Evolutionary conservation across 495 filamentous ascomycete species (phyloP).

Genomic region (Xylaria scruposa): DNA sequence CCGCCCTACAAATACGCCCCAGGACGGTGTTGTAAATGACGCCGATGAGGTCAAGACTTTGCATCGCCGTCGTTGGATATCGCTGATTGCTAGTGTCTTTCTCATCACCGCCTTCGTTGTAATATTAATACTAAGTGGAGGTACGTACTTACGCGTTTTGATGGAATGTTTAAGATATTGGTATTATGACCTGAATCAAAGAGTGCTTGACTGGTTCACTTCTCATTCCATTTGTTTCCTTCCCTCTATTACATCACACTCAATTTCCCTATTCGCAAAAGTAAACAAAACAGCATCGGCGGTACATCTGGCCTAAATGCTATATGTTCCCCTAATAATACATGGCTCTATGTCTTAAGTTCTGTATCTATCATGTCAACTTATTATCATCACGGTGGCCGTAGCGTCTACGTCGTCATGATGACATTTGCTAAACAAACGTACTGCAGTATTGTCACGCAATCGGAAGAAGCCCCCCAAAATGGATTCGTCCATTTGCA

Average conservation of each 20-base stretch:
- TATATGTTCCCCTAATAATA: background rate
- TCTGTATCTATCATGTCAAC: slow-evolving; percentile 1
- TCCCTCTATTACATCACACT: background rate
- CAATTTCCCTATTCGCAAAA: background rate
- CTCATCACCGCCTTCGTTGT: slow-evolving; percentile 38
- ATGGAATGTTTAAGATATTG: background rate
- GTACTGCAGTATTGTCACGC: slow-evolving; percentile 37
- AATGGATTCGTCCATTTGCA: slow-evolving; percentile 37
- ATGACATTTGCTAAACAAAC: slow-evolving; percentile 25
- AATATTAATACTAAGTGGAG: slow-evolving; percentile 38
- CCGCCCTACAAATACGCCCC: slow-evolving; percentile 1
- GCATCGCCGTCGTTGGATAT: slow-evolving; percentile 42
- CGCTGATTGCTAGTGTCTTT: slow-evolving; percentile 37
- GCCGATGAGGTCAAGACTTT: slow-evolving; percentile 31
- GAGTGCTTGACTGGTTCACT: background rate
- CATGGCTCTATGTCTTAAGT: background rate
- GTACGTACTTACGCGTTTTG: slow-evolving; percentile 29
- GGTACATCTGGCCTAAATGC: background rate
- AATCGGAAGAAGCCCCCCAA: slow-evolving; percentile 29
- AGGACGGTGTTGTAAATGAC: slow-evolving; percentile 12
- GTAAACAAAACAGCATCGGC: background rate
- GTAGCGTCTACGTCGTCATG: background rate
- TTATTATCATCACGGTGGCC: background rate
- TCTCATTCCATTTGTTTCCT: background rate
- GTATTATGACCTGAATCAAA: background rate